Percentiles rank a stretch among this genome's conserved stretches.
These are phyloP conservation scores for Aspergillus bertholletiae DNA, from an alignment of 495 filamentous ascomycete genomes.

Conservation along the genomic window DNA sequence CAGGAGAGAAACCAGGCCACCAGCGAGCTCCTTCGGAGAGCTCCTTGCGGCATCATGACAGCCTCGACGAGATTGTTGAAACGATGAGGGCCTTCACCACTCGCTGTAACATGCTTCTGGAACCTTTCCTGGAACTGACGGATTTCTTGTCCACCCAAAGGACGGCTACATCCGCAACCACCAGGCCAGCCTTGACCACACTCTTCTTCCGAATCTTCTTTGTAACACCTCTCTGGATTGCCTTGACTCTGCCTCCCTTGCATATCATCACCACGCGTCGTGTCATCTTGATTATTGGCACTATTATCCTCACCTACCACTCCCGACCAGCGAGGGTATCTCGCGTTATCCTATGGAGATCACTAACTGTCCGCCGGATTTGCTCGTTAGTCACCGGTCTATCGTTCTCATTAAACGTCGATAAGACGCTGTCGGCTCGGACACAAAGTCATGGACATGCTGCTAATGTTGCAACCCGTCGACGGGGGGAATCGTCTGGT, in stretches of 20 bases:
- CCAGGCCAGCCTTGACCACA: conserved; percentile 82
- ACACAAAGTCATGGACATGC: conserved; percentile 40
- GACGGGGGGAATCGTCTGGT: conserved; percentile 59
- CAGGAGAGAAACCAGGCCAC: conserved; percentile 54
- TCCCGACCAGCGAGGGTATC: conserved; percentile 81
- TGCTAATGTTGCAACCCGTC: conserved; percentile 47
- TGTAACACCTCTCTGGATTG: conserved; percentile 83
- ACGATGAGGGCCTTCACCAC: conserved; percentile 83
- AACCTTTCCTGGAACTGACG: conserved; percentile 81
- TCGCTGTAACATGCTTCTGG: conserved; percentile 85
- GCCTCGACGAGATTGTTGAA: conserved; percentile 94
- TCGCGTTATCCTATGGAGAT: conserved; percentile 88
- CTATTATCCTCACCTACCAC: conserved; percentile 84
- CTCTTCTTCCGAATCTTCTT: conserved; percentile 86
- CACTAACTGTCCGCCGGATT: conserved; percentile 63
- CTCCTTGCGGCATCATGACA: conserved; percentile 70
- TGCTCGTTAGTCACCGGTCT: conserved; percentile 74
- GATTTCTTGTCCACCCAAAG: conserved; percentile 91
- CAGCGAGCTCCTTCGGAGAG: conserved; percentile 54
- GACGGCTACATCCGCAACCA: conserved; percentile 88
- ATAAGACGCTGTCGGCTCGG: conserved; percentile 24
- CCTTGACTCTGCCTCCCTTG: conserved; percentile 74
- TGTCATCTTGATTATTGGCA: conserved; percentile 74
- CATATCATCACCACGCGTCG: conserved; percentile 85
- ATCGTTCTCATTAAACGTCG: conserved; percentile 50